Base-by-base conservation (phyloP, 148 eudicot species). In the Drosera capensis region DNA sequence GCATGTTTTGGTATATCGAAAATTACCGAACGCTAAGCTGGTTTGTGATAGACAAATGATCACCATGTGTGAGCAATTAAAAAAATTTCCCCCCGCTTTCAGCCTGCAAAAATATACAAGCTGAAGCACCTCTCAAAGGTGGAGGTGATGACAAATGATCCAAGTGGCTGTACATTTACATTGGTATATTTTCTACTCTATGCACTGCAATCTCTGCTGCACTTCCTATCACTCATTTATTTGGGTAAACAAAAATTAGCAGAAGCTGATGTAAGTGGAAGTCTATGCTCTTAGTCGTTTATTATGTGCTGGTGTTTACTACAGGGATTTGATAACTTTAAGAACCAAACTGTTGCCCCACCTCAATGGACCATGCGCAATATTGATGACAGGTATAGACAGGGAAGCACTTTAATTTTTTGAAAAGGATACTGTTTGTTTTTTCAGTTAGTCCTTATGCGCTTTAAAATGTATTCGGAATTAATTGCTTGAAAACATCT, bases 361-460 rank as follows among this genome's bases (percentile, higher is more conserved):
- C 78, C 97, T 60, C 95, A 90, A 46, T 90, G 97, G 97, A 90
- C 97, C 8, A 90, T 90, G 97, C 87, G 97, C 39, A 90, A 90
- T 67, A 64, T 67, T 69, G 93, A 90, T 75, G 97, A 90, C 73
- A 84, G 97, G 97, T 90, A 59, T 24, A 35, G 36, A 43, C 15
- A 40, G 19, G 14, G 15, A 21, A 44, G 22, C n/a, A n/a, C n/a
- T n/a, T n/a, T n/a, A n/a, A 39, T 31, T 19, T 47, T 22, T 12
- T 24, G 24, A 21, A 9, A 11, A 19, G 19, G 40, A 23, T 37
- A n/a, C 21, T 51, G 23, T 21, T 21, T 36, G 12, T 7, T 22
- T 15, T 8, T 14, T 30, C 37, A 49, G 21, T 23, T 38, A 22
- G 26, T 38, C 26, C 44, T 23, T 23, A 49, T 34, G 6, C 6